Evolutionary conservation across 2,329 filamentous ascomycete genomes (phyloP), one percentile per base, ranked within the genome.

Genomic region (Colletotrichum australisinense): DNA sequence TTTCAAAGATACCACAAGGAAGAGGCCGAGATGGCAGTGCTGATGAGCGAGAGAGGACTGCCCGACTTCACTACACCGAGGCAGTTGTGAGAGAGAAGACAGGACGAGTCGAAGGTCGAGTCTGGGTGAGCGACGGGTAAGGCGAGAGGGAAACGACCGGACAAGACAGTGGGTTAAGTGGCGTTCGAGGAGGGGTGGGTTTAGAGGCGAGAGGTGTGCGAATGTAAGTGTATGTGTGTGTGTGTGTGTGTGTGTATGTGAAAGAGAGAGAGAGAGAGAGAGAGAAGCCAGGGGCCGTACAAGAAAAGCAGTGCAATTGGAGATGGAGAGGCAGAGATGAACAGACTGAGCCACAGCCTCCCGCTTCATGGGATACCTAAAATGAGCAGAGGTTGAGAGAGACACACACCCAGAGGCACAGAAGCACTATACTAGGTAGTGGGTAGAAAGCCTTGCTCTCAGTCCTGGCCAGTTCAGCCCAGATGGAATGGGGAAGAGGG

Each of bases 111-210:
- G 28, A 42, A n/a, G 28, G 55, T 24, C 49, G 42, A 49, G 42
- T 49, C 42, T 22, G 42, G 42, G 19, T 64, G 46, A 24, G 62
- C 32, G 46, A 70, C 55, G 60, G 46, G 59, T 60, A 62, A 73
- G 70, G 56, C 49, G 49, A 57, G 56, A 56, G 49, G 60, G 46
- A 56, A 65, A 65, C 55, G 56, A 49, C 67, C 35, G 60, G 66
- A 46, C 60, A 35, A 65, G 67, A 49, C 46, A 59, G 62, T 66
- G 60, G 70, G 60, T 73, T 66, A 65, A 73, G 70, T 73, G 70
- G 70, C 70, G 70, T 73, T 62, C 46, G 12, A 42, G 3, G 35
- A 70, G 70, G 66, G 19, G 70, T 73, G 67, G 12, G 28, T 26
- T 70, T 70, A 73, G 52, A 58, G 6, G 9, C 8, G 16, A 22